Evolutionary conservation across 176 grass and related monocot species (phyloP), one percentile per base, ranked within the genome.

Genomic region (Ensete glaucum): DNA sequence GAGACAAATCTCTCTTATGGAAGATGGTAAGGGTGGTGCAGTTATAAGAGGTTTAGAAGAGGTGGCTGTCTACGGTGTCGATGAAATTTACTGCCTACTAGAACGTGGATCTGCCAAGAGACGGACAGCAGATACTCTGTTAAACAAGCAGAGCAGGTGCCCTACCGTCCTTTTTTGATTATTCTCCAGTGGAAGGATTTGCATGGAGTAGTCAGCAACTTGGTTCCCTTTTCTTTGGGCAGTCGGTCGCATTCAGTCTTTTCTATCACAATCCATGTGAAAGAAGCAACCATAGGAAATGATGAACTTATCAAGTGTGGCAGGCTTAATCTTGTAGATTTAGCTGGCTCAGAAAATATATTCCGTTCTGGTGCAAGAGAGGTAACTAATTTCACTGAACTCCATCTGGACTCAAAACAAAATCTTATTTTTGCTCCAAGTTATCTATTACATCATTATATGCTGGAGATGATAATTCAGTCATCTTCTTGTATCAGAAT

Each of bases 101-200:
- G 85, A 92, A 81, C 72, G 29, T 70, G 92, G 92, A 52, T 92
- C 89, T 64, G 66, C 84, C 81, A 96, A 80, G 78, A 92, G 92
- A 74, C 89, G 92, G 76, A 89, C 89, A 64, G 87, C 85, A 50
- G 87, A 89, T 73, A 92, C 92, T 48, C 29, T 83, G 21, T 52
- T 84, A 57, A 96, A 96, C 82, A 96, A 89, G 83, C 92, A 96
- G 83, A 96, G 92, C 92, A 92, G 92, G 92, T 96, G 49, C 27
- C 72, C 79, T 58, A 58, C 62, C 59, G 73, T 83, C 77, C 53
- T 62, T 80, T 51, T 15, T 50, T 27, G 1, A 48, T 67, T 12
- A 12, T 66, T 16, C 72, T 52, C 12, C 17, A 62, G 49, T 7
- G 13, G 9, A 16, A 7, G 3, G n/a, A 16, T 52, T 14, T 76